Base-by-base conservation (phyloP, 768 basidiomycete genomes). In the Boletus rubroflammeus region DNA sequence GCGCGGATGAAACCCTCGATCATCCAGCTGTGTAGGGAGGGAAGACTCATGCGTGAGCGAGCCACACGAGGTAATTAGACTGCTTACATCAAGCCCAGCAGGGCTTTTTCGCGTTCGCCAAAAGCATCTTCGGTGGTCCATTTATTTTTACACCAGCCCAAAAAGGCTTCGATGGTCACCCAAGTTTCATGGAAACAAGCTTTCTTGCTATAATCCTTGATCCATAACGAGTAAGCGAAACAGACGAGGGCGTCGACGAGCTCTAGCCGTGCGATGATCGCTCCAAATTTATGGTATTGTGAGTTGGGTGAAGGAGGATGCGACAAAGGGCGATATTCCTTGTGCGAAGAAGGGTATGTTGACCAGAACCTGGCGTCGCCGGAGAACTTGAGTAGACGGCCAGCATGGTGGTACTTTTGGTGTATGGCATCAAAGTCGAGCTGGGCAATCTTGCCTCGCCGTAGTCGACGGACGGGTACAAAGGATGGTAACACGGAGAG, bases 171-270 rank as follows among this genome's bases (percentile, higher is more conserved):
- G 61, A 86, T 84, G 11, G 85, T 88, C 13, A 72, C 66, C 88
- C 88, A 90, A 17, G 82, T 83, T 47, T 81, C 79, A 40, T 73
- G 75, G 63, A 76, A 77, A 68, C 87, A 89, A 7, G 70, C 62
- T 53, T 77, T 77, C 54, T 76, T 75, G 59, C 74, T 69, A 62
- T 83, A 82, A 56, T 90, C 89, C 63, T 80, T 84, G 69, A 81
- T 83, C 91, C 90, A 94, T 60, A 90, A 78, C 5, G 88, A 80
- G 66, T 90, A 94, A 5, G 87, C 82, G 72, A 93, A 93, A 72
- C 86, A 88, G 40, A 93, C 75, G 53, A 93, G 79, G 40, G 90
- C 86, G 69, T 93, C 90, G 38, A 90, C 72, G 44, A 89, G 83
- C 67, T 92, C 90, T 19, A 92, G 77, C 25, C 88, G 81, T 28